Conservation (phyloP, 1,284 basidiomycete genomes). For the Ustilago vetiveriae region DNA sequence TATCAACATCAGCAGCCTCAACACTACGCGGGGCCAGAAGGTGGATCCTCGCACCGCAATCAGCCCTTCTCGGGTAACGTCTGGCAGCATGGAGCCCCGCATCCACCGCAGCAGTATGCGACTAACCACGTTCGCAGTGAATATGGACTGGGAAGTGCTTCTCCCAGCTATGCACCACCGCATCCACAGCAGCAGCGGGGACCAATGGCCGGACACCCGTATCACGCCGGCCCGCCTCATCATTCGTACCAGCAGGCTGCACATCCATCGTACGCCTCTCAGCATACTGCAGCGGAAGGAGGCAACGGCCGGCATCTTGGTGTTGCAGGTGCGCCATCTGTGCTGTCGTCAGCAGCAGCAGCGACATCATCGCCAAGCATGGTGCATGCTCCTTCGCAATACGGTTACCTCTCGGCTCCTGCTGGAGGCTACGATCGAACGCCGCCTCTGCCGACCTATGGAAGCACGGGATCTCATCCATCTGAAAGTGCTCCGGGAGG, state of each 20-base stretch:
- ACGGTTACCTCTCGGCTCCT: conserved; percentile 22
- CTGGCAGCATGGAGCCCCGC: neutral
- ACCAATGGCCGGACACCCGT: neutral
- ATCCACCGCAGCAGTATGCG: neutral
- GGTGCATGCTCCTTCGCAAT: conserved; percentile 11
- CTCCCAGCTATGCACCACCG: conserved; percentile 7
- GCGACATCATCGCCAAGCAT: conserved; percentile 3
- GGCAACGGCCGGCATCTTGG: neutral
- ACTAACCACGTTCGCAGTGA: conserved; percentile 2
- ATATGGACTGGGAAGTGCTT: conserved; percentile 2
- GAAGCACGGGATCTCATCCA: conserved; percentile 10
- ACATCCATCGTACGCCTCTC: conserved; percentile 3
- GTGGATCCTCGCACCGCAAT: conserved; percentile 13
- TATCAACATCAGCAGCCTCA: conserved; percentile 6
- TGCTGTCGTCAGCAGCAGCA: neutral
- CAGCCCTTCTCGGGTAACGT: conserved; percentile 4
- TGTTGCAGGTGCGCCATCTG: neutral
- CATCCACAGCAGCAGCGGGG: conserved; percentile 6
- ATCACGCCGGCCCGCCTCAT: neutral
- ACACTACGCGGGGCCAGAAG: neutral
- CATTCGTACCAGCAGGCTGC: conserved; percentile 5
- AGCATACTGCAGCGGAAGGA: neutral
- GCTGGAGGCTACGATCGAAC: conserved; percentile 16
- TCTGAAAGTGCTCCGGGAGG: neutral
- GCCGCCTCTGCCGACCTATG: conserved; percentile 33